Base-by-base conservation (phyloP, 106 monocot species). In the Dendrobium officinale region DNA sequence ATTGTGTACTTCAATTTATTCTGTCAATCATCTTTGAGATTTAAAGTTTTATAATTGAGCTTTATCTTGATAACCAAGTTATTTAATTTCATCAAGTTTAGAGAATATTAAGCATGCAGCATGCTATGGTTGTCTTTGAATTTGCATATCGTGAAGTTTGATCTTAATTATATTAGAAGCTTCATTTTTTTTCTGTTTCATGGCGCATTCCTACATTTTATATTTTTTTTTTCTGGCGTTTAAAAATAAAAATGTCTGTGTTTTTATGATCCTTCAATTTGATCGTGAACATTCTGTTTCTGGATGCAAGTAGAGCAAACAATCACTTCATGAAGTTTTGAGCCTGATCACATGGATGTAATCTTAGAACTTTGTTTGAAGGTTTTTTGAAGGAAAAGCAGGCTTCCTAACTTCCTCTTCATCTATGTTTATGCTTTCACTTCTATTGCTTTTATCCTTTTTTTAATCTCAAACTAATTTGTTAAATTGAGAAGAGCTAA, bases 21-120 rank as follows among this genome's bases (percentile, higher is more conserved):
- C 49, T 42, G 49, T 13, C 45, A 26, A 49, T 49, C 17, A 74
- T 70, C 37, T 74, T 74, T 74, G 5, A 41, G 41, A 42, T 43
- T 51, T 76, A 10, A 42, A 13, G 20, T 18, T n/a, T 76, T 76
- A 11, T 76, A 26, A 49, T 47, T 49, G 48, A 19, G 49, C 76
- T 76, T 26, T 44, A 74, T 74, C 74, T 19, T 44, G 42, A 20
- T 74, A 73, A 73, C 31, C 18, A 9, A 75, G 17, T 22, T 75
- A 45, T 75, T 47, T 75, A 20, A 48, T 49, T 76, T 76, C 76
- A 76, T 49, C 11, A 24, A 24, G 74, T n/a, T 74, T 44, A 70
- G 70, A 37, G 67, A 31, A 70, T 70, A 33, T 70, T 9, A 70
- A 70, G 13, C 70, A 70, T 15, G 13, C 43, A 8, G 74, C 74